Evolutionary conservation across 169 alveolate species (phyloP).

Genomic region (Eimeria maxima): DNA sequence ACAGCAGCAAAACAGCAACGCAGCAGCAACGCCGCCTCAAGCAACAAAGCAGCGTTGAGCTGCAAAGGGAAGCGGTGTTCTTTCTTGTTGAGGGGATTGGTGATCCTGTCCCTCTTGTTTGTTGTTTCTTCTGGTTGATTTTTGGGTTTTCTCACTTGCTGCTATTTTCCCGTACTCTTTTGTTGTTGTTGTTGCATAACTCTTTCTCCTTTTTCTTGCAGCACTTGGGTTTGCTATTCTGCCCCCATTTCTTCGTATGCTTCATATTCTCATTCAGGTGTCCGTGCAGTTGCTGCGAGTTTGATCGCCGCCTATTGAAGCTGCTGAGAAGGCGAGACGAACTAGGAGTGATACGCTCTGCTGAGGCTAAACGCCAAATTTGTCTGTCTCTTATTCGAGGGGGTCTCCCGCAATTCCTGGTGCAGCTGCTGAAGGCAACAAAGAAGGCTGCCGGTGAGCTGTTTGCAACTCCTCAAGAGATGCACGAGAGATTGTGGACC

Average conservation of each 20-base stretch:
- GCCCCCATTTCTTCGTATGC: not conserved
- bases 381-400: slow-evolving; percentile 65
- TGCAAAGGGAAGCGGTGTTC: not conserved
- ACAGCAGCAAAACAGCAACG: not conserved
- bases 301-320: slow-evolving; percentile 71
- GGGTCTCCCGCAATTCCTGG: slow-evolving; percentile 26
- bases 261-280: slow-evolving; percentile 58
- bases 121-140: too few species aligned
- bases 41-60: not conserved
- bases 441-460: not conserved
- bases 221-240: too few species aligned
- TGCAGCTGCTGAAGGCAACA: not conserved
- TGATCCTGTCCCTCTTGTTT: too few species aligned
- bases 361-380: slow-evolving; percentile 68
- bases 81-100: not conserved
- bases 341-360: slow-evolving; percentile 64
- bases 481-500: too few species aligned
- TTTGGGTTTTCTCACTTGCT: too few species aligned
- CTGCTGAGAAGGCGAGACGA: slow-evolving; percentile 71
- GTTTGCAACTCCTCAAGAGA: too few species aligned
- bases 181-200: too few species aligned
- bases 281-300: slow-evolving; percentile 83
- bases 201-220: too few species aligned
- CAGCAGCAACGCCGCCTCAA: not conserved
- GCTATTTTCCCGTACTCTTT: too few species aligned